phyloP scores from a whole-genome alignment of 2,329 filamentous ascomycete species.

The Colletotrichum tropicale region DNA sequence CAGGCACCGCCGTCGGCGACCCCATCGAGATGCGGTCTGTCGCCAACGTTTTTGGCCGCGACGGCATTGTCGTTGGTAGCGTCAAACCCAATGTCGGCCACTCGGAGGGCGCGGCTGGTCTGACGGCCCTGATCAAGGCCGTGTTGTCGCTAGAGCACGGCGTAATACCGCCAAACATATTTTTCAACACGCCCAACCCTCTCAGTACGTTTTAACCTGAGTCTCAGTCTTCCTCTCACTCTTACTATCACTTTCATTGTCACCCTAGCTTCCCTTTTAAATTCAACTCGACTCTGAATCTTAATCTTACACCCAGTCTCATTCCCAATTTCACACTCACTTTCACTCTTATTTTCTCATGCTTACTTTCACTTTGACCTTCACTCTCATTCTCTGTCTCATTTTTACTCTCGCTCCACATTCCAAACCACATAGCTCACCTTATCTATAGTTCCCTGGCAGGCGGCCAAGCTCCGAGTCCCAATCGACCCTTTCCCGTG shows the following conservation, averaged over 20 bases:
- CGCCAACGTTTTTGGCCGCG: slow-evolving; percentile 26
- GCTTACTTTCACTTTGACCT: too few species aligned
- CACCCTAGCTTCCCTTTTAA: not conserved
- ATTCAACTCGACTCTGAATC: not conserved
- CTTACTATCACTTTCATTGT: not conserved
- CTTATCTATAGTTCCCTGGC: not conserved
- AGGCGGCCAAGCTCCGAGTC: slow-evolving; percentile 26
- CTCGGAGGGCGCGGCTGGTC: slow-evolving; percentile 44
- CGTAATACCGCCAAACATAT: slow-evolving; percentile 43
- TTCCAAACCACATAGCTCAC: not conserved
- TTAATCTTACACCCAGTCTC: not conserved
- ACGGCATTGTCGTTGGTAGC: slow-evolving; percentile 29
- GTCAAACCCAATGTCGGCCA: slow-evolving; percentile 47
- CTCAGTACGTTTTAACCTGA: not conserved
- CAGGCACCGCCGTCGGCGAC: slow-evolving; percentile 49
- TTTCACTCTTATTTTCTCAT: not conserved
- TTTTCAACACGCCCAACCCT: slow-evolving; percentile 34
- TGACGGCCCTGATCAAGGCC: slow-evolving; percentile 46
- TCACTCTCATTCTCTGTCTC: not conserved
- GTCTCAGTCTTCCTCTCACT: not conserved
- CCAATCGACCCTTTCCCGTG: slow-evolving; percentile 31
- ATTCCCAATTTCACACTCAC: not conserved
- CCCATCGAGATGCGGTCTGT: slow-evolving; percentile 43
- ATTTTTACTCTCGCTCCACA: too few species aligned
- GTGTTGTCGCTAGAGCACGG: slow-evolving; percentile 41